Conservation (phyloP, 2,329 filamentous ascomycete genomes). For the Paramyrothecium roridum region DNA sequence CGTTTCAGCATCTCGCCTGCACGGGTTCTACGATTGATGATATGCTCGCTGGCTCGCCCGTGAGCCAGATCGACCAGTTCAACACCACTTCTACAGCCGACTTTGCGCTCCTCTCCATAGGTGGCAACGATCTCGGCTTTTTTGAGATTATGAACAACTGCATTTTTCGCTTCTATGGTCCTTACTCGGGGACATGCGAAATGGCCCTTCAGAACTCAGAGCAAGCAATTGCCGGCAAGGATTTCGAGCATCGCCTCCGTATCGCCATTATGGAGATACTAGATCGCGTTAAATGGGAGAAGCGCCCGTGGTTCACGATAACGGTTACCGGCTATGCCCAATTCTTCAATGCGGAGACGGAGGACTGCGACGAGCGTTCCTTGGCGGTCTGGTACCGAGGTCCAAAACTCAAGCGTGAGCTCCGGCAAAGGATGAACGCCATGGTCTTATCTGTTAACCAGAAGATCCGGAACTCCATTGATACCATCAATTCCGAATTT, state of each 20-base stretch:
- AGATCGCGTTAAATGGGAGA: slow-evolving; percentile 40
- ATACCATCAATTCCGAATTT: slow-evolving; percentile 33
- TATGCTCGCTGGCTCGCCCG: slow-evolving; percentile 29
- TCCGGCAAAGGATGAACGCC: slow-evolving; percentile 39
- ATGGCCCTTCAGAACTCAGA: slow-evolving; percentile 32
- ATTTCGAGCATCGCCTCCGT: slow-evolving; percentile 35
- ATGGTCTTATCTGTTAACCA: slow-evolving; percentile 39
- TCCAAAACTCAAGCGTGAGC: slow-evolving; percentile 33
- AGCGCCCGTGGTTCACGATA: slow-evolving; percentile 36
- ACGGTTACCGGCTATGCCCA: slow-evolving; percentile 45
- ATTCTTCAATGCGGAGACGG: slow-evolving; percentile 44
- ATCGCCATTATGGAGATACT: slow-evolving; percentile 40
- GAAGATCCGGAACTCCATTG: slow-evolving; percentile 32
- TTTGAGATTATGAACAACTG: slow-evolving; percentile 48
- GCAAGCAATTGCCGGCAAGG: slow-evolving; percentile 25
- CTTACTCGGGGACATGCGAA: slow-evolving; percentile 43
- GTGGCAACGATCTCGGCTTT: slow-evolving; percentile 47
- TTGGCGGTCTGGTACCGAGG: slow-evolving; percentile 44
- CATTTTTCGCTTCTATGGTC: slow-evolving; percentile 46
- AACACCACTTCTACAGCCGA: slow-evolving; percentile 32
- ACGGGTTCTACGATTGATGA: slow-evolving; percentile 40
- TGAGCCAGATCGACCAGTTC: slow-evolving; percentile 39
- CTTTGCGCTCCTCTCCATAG: slow-evolving; percentile 44
- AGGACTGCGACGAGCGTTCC: slow-evolving; percentile 38
- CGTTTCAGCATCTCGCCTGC: slow-evolving; percentile 44